Base-by-base conservation (phyloP, 345 rosid species). In the Xanthoceras sorbifolium region DNA sequence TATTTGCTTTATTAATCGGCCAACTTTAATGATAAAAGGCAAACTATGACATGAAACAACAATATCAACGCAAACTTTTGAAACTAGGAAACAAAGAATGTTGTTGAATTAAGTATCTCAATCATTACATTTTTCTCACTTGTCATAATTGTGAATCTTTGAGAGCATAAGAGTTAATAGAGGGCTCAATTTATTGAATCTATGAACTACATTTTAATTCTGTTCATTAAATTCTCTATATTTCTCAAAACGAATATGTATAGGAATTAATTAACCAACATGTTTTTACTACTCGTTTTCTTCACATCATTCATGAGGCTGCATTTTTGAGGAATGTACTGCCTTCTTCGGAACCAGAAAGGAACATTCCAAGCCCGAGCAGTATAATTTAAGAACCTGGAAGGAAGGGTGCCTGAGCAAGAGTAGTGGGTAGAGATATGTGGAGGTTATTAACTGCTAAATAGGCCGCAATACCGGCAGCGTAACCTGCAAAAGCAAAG, bases 401-500 rank as follows among this genome's bases (percentile, higher is more conserved):
- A 70, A 89, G 89, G 67, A 89, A 84, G 29, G 90, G 90, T 74
- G 90, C 63, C 68, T 89, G 87, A 79, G 92, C 92, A 66, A 89
- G 82, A 7, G 88, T 86, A 26, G 93, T 79, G 3, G 96, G 92
- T 3, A 91, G 77, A 8, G 89, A 69, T 18, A 85, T 22, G 46
- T 87, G 82, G 42, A 86, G 79, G 78, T 72, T 88, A 64, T 78
- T 85, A 20, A 76, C 0, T 0, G 91, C 93, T 52, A 91, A 76
- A 71, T 89, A 91, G 63, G 92, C 77, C 1, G 88, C 93, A 48
- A 91, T 85, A 67, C 96, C 97, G 52, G 94, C 91, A 59, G 90
- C 92, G 80, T 95, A 95, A 23, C 99, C 98, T 25, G 96, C 96
- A 31, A 95, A 93, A 61, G 98, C 97, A 73, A 95, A 93, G 54